Conservation (phyloP, 1,284 basidiomycete species). For the Naganishia liquefaciens region DNA sequence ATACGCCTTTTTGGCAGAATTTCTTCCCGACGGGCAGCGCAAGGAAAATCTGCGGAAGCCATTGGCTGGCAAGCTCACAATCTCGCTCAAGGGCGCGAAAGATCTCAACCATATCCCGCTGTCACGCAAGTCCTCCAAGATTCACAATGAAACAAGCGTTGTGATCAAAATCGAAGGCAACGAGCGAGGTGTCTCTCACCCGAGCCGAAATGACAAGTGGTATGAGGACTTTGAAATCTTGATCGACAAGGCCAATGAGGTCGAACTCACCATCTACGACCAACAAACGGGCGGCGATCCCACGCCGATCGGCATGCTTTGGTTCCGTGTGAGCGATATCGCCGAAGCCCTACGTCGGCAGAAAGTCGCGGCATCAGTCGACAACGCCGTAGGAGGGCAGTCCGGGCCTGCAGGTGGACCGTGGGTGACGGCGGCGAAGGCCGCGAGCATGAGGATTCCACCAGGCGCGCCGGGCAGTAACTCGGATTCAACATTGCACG, state of each 20-base stretch:
- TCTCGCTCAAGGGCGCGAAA: conserved; percentile 83
- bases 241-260: conserved; percentile 97
- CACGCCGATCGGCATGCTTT: conserved; percentile 90
- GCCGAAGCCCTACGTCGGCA: conserved; percentile 92
- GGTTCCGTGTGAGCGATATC: conserved; percentile 92
- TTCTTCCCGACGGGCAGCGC: conserved; percentile 73
- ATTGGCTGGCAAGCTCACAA: conserved; percentile 86
- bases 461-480: conserved; percentile 32
- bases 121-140: conserved; percentile 72
- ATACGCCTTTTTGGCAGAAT: conserved; percentile 37
- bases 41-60: conserved; percentile 91
- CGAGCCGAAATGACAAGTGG: conserved; percentile 93
- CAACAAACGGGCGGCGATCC: conserved; percentile 74
- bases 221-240: conserved; percentile 95
- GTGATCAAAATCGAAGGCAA: conserved; percentile 96
- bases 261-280: conserved; percentile 95
- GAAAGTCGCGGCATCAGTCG: conserved; percentile 74
- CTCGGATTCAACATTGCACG: conserved; percentile 36
- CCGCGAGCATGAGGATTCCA: conserved; percentile 33
- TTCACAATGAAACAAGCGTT: conserved; percentile 78
- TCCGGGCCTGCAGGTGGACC: conserved; percentile 71
- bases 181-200: conserved; percentile 86
- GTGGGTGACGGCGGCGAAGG: conserved; percentile 68
- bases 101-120: conserved; percentile 94
- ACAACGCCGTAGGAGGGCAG: conserved; percentile 28